These are phyloP conservation scores for Didymella glomerata DNA, from an alignment of 2,329 filamentous ascomycete genomes.

Conservation along the genomic window DNA sequence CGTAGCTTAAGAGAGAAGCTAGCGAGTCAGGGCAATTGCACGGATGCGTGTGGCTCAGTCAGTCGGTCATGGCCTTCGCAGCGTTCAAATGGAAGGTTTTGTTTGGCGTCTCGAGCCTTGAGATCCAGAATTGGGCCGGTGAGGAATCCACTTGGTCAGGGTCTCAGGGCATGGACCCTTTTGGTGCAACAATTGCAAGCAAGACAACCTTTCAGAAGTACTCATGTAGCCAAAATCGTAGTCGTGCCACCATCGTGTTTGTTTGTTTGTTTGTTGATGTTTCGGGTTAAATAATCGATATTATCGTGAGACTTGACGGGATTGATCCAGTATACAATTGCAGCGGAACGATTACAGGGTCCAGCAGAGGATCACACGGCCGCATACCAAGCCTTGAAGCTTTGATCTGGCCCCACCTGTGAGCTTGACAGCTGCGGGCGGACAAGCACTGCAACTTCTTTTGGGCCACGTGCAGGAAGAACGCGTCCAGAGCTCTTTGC, in stretches of 20 bases:
- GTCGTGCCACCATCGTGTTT: slow-evolving; percentile 10
- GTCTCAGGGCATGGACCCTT: not conserved
- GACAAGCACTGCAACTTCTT: slow-evolving; percentile 7
- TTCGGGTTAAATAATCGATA: not conserved
- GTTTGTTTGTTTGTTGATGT: slow-evolving; percentile 11
- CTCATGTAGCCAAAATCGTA: slow-evolving; percentile 15
- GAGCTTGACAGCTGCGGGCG: slow-evolving; percentile 9
- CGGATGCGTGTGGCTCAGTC: slow-evolving; percentile 51
- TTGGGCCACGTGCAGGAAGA: slow-evolving; percentile 26
- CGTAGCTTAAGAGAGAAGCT: slow-evolving; percentile 52
- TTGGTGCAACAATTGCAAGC: slow-evolving; percentile 6
- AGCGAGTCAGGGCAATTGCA: slow-evolving; percentile 52
- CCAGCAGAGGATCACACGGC: slow-evolving; percentile 13
- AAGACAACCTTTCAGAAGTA: slow-evolving; percentile 1
- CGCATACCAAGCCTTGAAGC: slow-evolving; percentile 18
- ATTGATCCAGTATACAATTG: not conserved
- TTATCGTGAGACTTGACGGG: not conserved
- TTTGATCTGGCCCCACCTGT: slow-evolving; percentile 15
- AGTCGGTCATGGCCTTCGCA: slow-evolving; percentile 43
- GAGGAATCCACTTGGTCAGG: not conserved
- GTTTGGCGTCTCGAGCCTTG: not conserved
- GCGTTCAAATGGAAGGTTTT: slow-evolving; percentile 11
- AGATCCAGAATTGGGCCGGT: not conserved
- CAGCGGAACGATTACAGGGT: slow-evolving; percentile 16
- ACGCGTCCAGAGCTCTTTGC: slow-evolving; percentile 12